A percentile compares a stretch with the other conserved stretches of the same genome.
Evolutionary conservation across 176 grass and related monocot species (phyloP).

Genomic region (Zoysia pacifica): DNA sequence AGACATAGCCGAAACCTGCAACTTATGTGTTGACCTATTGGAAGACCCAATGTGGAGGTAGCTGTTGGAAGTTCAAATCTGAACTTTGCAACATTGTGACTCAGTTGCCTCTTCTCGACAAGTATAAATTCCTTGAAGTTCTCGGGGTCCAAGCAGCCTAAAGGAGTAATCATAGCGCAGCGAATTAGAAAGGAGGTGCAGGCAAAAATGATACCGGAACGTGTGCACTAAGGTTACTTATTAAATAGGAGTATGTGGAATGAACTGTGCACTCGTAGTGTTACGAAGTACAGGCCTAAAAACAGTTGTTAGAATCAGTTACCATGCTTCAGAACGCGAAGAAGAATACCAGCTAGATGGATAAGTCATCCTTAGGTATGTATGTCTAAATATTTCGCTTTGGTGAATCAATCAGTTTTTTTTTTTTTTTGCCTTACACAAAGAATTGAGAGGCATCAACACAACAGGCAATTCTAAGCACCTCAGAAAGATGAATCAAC

Average conservation of each 20-base stretch:
- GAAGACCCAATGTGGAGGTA: slow-evolving; percentile 77
- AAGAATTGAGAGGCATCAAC: background rate
- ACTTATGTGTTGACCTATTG: slow-evolving; percentile 88
- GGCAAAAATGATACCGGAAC: too few relatives aligned
- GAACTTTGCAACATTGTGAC: slow-evolving; percentile 84
- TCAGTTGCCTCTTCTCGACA: slow-evolving; percentile 73
- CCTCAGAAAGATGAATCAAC: background rate
- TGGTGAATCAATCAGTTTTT: background rate
- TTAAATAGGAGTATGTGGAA: too few relatives aligned
- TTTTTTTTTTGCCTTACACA: background rate
- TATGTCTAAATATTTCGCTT: background rate
- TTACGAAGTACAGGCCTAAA: too few relatives aligned
- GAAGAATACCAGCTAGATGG: background rate
- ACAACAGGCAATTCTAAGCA: background rate
- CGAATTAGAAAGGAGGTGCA: background rate
- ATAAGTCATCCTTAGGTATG: background rate
- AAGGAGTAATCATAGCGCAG: background rate
- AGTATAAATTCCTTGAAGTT: slow-evolving; percentile 84
- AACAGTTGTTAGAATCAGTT: too few relatives aligned
- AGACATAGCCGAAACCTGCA: slow-evolving; percentile 61
- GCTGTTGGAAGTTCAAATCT: slow-evolving; percentile 70
- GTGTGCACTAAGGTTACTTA: background rate
- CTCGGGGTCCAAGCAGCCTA: slow-evolving; percentile 78
- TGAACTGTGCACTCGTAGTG: too few relatives aligned
- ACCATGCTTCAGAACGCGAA: background rate